Evolutionary conservation across 306 rosid species (phyloP).

Genomic region (Trichosanthes truncata): DNA sequence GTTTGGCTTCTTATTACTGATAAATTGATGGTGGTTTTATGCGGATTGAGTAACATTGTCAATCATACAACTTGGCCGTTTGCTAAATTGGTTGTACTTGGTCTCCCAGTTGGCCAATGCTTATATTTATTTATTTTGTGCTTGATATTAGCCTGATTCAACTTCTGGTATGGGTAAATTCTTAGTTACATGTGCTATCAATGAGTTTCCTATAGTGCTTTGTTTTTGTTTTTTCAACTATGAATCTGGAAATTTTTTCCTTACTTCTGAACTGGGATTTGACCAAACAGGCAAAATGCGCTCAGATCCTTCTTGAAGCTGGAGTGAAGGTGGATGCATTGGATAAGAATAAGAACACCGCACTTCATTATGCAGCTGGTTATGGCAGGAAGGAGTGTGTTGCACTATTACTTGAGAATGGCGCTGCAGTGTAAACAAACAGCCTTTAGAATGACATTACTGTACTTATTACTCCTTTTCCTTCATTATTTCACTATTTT

Average conservation of each 20-base stretch:
- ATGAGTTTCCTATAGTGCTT: background rate
- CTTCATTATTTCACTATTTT: background rate
- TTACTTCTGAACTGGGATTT: background rate
- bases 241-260: background rate
- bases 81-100: background rate
- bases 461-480: background rate
- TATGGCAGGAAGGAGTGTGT: conserved; percentile 98
- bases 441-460: background rate
- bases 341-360: conserved; percentile 95
- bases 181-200: background rate
- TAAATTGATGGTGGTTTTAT: background rate
- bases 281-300: conserved; percentile 70
- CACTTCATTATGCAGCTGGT: conserved; percentile 98
- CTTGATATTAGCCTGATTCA: background rate
- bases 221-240: background rate
- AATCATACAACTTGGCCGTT: background rate
- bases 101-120: background rate
- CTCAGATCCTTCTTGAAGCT: conserved; percentile 87
- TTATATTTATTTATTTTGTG: background rate
- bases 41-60: background rate
- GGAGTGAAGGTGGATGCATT: conserved; percentile 93
- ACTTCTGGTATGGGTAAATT: background rate
- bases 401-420: conserved; percentile 80
- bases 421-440: conserved; percentile 78
- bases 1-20: background rate